Conservation (phyloP, 371 early-diverging fungal species). For the Mucor circinelloides region DNA sequence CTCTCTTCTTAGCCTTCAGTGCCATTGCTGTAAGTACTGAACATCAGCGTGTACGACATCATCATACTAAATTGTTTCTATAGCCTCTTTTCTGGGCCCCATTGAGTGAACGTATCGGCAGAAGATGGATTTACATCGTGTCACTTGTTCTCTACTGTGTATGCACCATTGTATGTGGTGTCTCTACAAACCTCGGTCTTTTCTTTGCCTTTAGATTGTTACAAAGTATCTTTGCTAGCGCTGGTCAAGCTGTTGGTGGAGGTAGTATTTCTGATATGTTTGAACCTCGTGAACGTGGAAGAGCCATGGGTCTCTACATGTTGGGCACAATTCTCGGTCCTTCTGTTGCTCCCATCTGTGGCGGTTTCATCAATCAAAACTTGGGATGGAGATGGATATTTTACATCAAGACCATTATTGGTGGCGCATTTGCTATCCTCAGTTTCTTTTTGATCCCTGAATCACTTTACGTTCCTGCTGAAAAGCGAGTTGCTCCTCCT, state of each 20-base stretch:
- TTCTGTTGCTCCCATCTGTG: slow-evolving; percentile 53
- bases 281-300: slow-evolving; percentile 34
- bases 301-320: slow-evolving; percentile 38
- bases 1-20: slow-evolving; percentile 16
- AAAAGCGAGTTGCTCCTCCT: not conserved
- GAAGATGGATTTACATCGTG: slow-evolving; percentile 24
- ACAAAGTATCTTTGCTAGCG: slow-evolving; percentile 37
- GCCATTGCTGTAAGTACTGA: slow-evolving; percentile 18
- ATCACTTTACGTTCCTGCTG: slow-evolving; percentile 38
- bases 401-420: slow-evolving; percentile 52
- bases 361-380: slow-evolving; percentile 53
- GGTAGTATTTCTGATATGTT: slow-evolving; percentile 44
- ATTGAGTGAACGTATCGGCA: slow-evolving; percentile 37
- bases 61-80: no score
- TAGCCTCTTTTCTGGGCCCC: slow-evolving; percentile 45
- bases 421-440: slow-evolving; percentile 42
- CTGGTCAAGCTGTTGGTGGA: slow-evolving; percentile 40
- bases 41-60: not conserved
- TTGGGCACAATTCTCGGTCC: slow-evolving; percentile 56
- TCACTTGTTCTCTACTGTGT: slow-evolving; percentile 23
- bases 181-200: slow-evolving; percentile 28
- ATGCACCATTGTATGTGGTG: slow-evolving; percentile 32
- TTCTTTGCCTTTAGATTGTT: slow-evolving; percentile 42
- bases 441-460: slow-evolving; percentile 51
- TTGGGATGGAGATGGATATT: slow-evolving; percentile 62